Evolutionary conservation across 2,329 filamentous ascomycete species (phyloP), one percentile per base, ranked within the genome.

Genomic region (Thelonectria blattea): DNA sequence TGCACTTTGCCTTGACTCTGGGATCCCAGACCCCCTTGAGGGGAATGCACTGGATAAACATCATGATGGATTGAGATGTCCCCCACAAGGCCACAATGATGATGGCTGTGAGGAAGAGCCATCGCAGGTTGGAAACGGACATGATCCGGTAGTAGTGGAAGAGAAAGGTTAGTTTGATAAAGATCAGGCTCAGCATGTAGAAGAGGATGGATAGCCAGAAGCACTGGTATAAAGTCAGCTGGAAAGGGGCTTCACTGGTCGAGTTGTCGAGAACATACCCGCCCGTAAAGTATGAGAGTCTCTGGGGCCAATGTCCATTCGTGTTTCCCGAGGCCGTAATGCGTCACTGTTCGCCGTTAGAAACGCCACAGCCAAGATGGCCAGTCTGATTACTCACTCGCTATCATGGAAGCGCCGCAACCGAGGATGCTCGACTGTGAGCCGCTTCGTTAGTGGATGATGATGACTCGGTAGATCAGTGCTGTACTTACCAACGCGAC

Each of bases 131-230:
- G 1, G 66, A 65, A 0, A 65, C 30, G 0, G 53, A 52, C 9
- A 68, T 51, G 3, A 67, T 54, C 12, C 66, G 52, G 12, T 62
- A 64, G 11, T 68, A 68, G 0, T 68, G 64, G 0, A 68, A 39
- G 5, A 68, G 45, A 11, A 68, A 65, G 3, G 64, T 57, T 62
- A 68, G 47, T 15, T 62, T 67, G 14, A 39, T 30, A 12, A 39
- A 60, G 22, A 55, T 58, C 0, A 68, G 41, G 3, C 50, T 56
- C 10, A 49, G 41, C 6, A 54, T 15, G 37, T 65, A 65, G 15
- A 65, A 54, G 1, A 67, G 18, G 1, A 55, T 5, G 11, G 47
- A 45, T 2, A 68, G 20, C 17, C 62, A 68, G 42, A 67, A 47
- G 5, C 46, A 50, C 66, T 68, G 1, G 1, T 1, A 2, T 4